Evolutionary conservation across 2,329 filamentous ascomycete species (phyloP), one percentile per base, ranked within the genome.

Genomic region (Cyphellophora attinorum): DNA sequence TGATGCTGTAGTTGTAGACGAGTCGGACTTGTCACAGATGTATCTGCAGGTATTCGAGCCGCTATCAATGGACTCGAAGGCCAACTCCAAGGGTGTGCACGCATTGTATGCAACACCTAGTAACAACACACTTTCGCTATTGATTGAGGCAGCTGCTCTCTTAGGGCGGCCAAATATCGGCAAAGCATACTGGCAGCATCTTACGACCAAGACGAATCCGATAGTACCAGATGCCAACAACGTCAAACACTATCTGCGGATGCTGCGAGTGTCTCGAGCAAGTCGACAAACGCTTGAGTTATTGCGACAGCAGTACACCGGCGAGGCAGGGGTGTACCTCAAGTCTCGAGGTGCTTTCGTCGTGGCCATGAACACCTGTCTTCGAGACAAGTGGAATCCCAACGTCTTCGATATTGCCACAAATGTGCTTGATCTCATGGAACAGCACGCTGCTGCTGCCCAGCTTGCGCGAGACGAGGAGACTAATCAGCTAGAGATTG

Each of bases 361-460:
- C 34, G 71, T 85, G 30, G 85, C 81, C 35, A 76, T 95, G 64
- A 70, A 71, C 43, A 69, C 76, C 4, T 94, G 86, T 56, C 62
- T 75, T 15, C 73, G 79, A 37, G 85, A 95, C 62, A 80, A 77
- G 51, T 76, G 78, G 36, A 94, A 93, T 54, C 65, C 56, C n/a
- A 72, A 79, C 34, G 72, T 74, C 14, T 71, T 93, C 44, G 58
- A 64, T 3, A 69, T 81, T 45, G 81, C 83, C 4, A 74, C 66
- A 33, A 57, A 65, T 33, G 65, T 93, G 16, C 60, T 94, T 18
- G 65, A 76, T 34, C 54, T 72, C 33, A 86, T 88, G 79, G 38
- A 48, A 33, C 37, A 37, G 6, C 42, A 39, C n/a, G 31, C 38
- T 6, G 40, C 40, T 19, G 23, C 40, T 19, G 21, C 29, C 6